Base-by-base conservation (phyloP, 768 basidiomycete species). In the Pulveroboletus sp. region DNA sequence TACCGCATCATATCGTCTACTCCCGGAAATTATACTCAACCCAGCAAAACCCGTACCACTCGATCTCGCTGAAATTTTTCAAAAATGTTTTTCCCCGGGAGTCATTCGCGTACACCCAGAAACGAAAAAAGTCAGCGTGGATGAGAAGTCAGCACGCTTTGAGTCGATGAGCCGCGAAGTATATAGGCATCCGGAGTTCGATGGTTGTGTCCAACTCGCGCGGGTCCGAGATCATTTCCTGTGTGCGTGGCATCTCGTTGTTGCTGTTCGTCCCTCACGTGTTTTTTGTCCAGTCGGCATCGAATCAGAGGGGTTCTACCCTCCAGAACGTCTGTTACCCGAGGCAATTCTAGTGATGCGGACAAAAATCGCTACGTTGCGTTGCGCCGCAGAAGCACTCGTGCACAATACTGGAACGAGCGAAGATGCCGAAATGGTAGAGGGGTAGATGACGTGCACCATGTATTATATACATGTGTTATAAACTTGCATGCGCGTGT, bases 161-260 rank as follows among this genome's bases (percentile, higher is more conserved):
- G 96, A 99, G 63, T 88, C 83, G 4, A 89, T 99, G 63, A 91
- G 84, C 56, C 76, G 96, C 39, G 94, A 98, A 69, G 94, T 94
- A 2, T 75, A 96, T 39, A 80, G 95, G 55, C 88, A 97, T 68
- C 83, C 86, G 0, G 94, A 98, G 66, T 96, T 98, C 55, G 78
- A 82, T 33, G 90, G 82, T 37, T 81, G 76, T 43, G 93, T 95
- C 4, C 79, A 89, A 66, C 75, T 99, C 45, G 82, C 83, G 47
- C 79, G 96, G 8, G 83, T 96, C 40, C 76, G 92, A 45, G 93
- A 97, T 73, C 88, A 85, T 71, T 97, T 96, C 70, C 77, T 97
- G 47, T 97, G 95, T 93, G 60, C 60, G 90, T 74, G 26, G 14
- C 44, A 39, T 14, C 37, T 41, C 50, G 1, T 6, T 30, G 9